Conservation (phyloP, 495 filamentous ascomycete species). For the Hypoxylon fragiforme region DNA sequence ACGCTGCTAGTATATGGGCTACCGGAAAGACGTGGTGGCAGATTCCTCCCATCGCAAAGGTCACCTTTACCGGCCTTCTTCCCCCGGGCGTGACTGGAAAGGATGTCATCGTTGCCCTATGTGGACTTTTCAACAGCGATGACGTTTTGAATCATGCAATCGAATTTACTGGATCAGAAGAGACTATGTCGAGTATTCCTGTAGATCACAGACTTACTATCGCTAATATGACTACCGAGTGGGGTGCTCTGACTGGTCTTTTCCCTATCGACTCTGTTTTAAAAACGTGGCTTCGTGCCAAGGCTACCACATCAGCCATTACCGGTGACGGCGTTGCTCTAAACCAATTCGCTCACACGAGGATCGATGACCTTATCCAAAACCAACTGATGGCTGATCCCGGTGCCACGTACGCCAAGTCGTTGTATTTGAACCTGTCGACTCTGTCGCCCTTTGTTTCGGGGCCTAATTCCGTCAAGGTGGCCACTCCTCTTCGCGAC, state of each 20-base stretch:
- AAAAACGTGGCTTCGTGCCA: slow-evolving; percentile 73
- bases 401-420: slow-evolving; percentile 81
- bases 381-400: slow-evolving; percentile 72
- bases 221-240: slow-evolving; percentile 95
- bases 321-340: slow-evolving; percentile 41
- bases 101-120: slow-evolving; percentile 91
- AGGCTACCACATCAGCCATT: slow-evolving; percentile 71
- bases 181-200: slow-evolving; percentile 73
- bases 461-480: slow-evolving; percentile 90
- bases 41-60: slow-evolving; percentile 80
- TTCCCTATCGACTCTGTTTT: slow-evolving; percentile 84
- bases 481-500: slow-evolving; percentile 76
- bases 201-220: slow-evolving; percentile 83
- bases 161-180: slow-evolving; percentile 80
- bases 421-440: slow-evolving; percentile 63
- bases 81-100: slow-evolving; percentile 88
- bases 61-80: slow-evolving; percentile 74
- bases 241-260: slow-evolving; percentile 79
- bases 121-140: slow-evolving; percentile 83
- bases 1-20: slow-evolving; percentile 85
- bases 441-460: slow-evolving; percentile 85
- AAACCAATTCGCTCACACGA: slow-evolving; percentile 66
- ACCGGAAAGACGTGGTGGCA: slow-evolving; percentile 88
- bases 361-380: slow-evolving; percentile 71
- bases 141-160: slow-evolving; percentile 93